These are phyloP conservation scores for Xanthoconium separans DNA, from an alignment of 1,284 basidiomycete species.

Conservation along the genomic window DNA sequence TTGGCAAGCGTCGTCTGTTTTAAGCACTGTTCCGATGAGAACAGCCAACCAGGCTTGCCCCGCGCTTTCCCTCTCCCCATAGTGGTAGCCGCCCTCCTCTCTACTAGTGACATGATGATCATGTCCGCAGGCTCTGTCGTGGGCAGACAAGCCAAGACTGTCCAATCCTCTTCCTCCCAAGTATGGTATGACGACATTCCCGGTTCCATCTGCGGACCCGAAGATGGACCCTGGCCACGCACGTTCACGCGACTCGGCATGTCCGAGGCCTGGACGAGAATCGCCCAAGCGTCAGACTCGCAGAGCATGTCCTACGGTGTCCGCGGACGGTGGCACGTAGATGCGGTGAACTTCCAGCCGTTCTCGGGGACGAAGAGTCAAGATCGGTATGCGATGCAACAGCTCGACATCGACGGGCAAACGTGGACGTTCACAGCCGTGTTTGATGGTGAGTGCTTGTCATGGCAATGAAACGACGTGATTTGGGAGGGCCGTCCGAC, in stretches of 20 bases:
- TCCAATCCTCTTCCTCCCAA: conserved; percentile 38
- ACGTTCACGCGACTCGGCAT: conserved; percentile 50
- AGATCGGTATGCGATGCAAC: conserved; percentile 60
- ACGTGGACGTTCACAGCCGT: conserved; percentile 65
- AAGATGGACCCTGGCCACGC: conserved; percentile 63
- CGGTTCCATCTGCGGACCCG: conserved; percentile 54
- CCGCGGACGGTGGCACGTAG: conserved; percentile 43
- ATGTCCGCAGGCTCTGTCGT: conserved; percentile 18
- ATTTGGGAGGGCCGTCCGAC: background rate
- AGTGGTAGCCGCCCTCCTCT: background rate
- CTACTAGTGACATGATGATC: conserved; percentile 17
- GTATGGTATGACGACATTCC: conserved; percentile 50
- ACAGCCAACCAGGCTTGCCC: conserved; percentile 3
- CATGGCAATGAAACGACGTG: conserved; percentile 16
- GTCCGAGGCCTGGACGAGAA: conserved; percentile 47
- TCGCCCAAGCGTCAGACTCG: conserved; percentile 49
- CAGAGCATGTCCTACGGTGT: conserved; percentile 42
- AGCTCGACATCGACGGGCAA: conserved; percentile 53
- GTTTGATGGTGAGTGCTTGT: conserved; percentile 60
- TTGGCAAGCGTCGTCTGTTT: conserved; percentile 32
- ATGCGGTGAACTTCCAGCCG: conserved; percentile 64
- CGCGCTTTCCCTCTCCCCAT: background rate
- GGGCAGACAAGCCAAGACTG: conserved; percentile 29
- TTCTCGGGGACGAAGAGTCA: conserved; percentile 48
- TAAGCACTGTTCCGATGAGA: conserved; percentile 15